Evolutionary conservation across 352 stramenopile species (phyloP).

Genomic region (Globisporangium abappressorium): DNA sequence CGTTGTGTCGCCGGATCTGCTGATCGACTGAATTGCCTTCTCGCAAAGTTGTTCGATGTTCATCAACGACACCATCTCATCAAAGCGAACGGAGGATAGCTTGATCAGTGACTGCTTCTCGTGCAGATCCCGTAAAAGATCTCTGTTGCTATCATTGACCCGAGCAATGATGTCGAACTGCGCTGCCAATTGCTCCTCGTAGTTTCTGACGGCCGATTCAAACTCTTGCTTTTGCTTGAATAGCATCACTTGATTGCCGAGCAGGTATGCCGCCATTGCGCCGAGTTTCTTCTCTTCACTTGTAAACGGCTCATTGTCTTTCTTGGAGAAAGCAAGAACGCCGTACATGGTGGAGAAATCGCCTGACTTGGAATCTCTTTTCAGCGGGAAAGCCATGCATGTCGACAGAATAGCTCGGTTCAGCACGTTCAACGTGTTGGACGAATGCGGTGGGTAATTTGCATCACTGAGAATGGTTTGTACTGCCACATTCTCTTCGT

Average conservation of each 20-base stretch:
- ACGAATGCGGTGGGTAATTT: background rate
- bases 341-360: background rate
- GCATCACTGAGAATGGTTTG: constrained; percentile 9
- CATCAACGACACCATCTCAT: background rate
- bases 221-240: background rate
- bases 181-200: background rate
- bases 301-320: constrained; percentile 8
- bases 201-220: background rate
- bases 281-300: constrained; percentile 11
- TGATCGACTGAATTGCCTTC: background rate
- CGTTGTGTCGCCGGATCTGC: background rate
- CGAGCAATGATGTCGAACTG: background rate
- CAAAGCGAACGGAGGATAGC: background rate
- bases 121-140: background rate
- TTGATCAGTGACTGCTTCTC: background rate
- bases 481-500: constrained; percentile 5
- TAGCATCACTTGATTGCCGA: constrained; percentile 10
- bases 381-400: constrained; percentile 13
- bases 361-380: background rate
- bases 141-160: too few relatives aligned
- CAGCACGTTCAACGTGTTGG: constrained; percentile 12
- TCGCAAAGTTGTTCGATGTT: constrained; percentile 17
- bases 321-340: constrained; percentile 12
- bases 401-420: constrained; percentile 9
- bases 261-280: background rate